Evolutionary conservation across 2,329 filamentous ascomycete species (phyloP).

Genomic region (Calonectria pteridis): DNA sequence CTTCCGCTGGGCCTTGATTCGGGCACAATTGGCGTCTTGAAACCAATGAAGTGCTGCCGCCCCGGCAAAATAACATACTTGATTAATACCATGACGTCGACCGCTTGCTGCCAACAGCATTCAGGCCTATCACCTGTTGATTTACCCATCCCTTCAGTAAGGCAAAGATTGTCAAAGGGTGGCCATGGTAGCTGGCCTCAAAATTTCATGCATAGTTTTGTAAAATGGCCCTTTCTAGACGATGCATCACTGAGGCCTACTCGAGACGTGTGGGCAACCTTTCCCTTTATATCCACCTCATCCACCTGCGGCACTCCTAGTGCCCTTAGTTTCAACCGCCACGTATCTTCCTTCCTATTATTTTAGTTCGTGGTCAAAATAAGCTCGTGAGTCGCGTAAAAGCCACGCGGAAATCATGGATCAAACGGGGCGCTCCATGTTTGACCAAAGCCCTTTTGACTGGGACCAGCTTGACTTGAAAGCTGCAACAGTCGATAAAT

Average conservation of each 20-base stretch:
- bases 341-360: neutral
- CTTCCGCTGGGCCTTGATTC: neutral
- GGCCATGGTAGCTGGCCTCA: neutral
- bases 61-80: neutral
- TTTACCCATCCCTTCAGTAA: neutral
- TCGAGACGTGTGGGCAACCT: neutral
- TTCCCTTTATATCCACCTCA: neutral
- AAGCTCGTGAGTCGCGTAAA: neutral
- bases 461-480: neutral
- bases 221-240: neutral
- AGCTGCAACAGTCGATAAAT: neutral
- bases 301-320: neutral
- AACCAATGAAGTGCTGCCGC: neutral
- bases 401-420: neutral
- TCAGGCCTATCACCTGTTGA: neutral
- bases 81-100: neutral
- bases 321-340: neutral
- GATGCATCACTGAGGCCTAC: neutral
- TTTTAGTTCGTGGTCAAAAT: neutral
- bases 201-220: neutral
- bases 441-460: neutral
- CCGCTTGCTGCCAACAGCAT: too few species aligned
- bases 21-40: neutral
- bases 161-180: neutral
- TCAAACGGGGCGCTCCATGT: neutral